These are phyloP conservation scores for Coprinopsis sp. DNA, from an alignment of 768 basidiomycete genomes.

Conservation along the genomic window DNA sequence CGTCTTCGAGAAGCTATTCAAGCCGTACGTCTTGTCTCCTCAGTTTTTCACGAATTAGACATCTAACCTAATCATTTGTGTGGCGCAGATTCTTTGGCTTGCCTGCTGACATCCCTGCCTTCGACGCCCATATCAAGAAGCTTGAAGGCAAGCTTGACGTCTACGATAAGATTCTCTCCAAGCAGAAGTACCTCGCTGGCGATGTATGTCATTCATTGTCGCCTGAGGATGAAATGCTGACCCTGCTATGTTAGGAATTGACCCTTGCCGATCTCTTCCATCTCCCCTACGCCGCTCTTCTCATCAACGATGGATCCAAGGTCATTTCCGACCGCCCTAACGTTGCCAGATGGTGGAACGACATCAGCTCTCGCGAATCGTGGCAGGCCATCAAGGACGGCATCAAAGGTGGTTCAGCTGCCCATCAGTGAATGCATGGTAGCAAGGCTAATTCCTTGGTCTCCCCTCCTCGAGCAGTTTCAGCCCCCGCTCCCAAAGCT, in stretches of 20 bases:
- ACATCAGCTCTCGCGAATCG: slow-evolving; percentile 13
- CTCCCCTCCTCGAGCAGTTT: too few relatives aligned
- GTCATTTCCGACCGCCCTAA: slow-evolving; percentile 39
- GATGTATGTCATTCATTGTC: slow-evolving; percentile 30
- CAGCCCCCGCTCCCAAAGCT: too few relatives aligned
- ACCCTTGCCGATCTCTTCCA: slow-evolving; percentile 49
- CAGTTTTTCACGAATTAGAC: neutral
- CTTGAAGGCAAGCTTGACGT: slow-evolving; percentile 42
- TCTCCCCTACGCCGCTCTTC: slow-evolving; percentile 33
- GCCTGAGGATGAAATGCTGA: neutral
- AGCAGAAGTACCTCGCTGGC: slow-evolving; percentile 53
- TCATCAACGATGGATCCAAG: slow-evolving; percentile 22
- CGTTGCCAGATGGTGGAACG: slow-evolving; percentile 30
- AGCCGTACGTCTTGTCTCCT: slow-evolving; percentile 28
- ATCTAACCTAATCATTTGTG: neutral
- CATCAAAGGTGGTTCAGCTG: slow-evolving; percentile 8
- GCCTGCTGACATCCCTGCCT: slow-evolving; percentile 27
- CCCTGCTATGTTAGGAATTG: slow-evolving; percentile 19
- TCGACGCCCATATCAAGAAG: slow-evolving; percentile 19
- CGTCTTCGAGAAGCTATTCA: slow-evolving; percentile 46
- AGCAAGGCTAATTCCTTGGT: too few relatives aligned
- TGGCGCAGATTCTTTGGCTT: slow-evolving; percentile 26
- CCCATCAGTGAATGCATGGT: too few relatives aligned
- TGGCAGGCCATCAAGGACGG: slow-evolving; percentile 20
- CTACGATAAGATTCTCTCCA: slow-evolving; percentile 54